These are phyloP conservation scores for Vanrija humicola DNA, from an alignment of 1,284 basidiomycete genomes.

Conservation along the genomic window DNA sequence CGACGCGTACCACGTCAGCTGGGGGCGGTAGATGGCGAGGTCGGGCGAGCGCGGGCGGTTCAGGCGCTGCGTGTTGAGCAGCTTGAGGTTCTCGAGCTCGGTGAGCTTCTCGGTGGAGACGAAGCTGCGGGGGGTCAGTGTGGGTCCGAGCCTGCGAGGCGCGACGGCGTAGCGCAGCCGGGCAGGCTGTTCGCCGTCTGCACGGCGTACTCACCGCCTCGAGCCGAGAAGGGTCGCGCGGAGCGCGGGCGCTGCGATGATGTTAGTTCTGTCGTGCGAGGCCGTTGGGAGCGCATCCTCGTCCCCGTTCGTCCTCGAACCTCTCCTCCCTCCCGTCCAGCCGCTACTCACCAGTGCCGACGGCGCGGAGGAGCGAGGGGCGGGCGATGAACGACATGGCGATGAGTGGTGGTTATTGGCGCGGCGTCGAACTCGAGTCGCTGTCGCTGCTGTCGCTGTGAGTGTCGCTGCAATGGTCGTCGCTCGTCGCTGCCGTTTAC, in stretches of 20 bases:
- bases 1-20: slow-evolving; percentile 79
- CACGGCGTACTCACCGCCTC: slow-evolving; percentile 15
- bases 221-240: slow-evolving; percentile 3
- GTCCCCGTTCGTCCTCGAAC: too few species aligned
- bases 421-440: background rate
- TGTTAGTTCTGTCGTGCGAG: background rate
- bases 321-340: background rate
- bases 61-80: slow-evolving; percentile 82
- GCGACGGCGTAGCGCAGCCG: too few species aligned
- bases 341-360: slow-evolving; percentile 14
- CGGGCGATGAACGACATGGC: slow-evolving; percentile 15
- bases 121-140: slow-evolving; percentile 7
- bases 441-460: too few species aligned
- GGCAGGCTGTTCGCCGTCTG: background rate
- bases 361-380: slow-evolving; percentile 18
- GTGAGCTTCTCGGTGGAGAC: slow-evolving; percentile 35
- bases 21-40: slow-evolving; percentile 94
- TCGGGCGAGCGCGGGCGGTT: slow-evolving; percentile 84
- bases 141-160: background rate
- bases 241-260: slow-evolving; percentile 13
- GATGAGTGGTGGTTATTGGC: background rate
- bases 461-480: too few species aligned
- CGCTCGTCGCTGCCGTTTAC: too few species aligned
- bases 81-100: slow-evolving; percentile 31
- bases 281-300: background rate